Evolutionary conservation across 2,329 filamentous ascomycete genomes (phyloP), one percentile per base, ranked within the genome.

Genomic region (Zopfia rhizophila): DNA sequence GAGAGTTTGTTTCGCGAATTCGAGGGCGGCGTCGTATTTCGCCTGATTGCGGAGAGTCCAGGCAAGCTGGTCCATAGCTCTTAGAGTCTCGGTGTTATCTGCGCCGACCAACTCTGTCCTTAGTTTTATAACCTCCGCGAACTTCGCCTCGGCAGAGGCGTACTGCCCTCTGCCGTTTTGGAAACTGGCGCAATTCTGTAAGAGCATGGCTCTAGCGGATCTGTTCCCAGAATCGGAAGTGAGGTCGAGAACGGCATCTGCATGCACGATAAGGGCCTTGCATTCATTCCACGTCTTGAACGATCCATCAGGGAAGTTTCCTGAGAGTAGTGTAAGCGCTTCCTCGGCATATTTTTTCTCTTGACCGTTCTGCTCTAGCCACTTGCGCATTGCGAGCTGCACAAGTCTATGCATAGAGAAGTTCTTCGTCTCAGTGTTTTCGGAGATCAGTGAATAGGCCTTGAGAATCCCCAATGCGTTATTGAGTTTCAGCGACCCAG

Each of bases 381-480:
- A 47, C 19, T 46, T 47, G 18, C 48, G 44, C 44, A 52, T 40
- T 24, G 33, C 40, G n/a, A 52, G 27, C 36, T 52, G 44, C n/a
- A 52, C 48, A 18, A 52, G 24, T 17, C 44, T 27, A 33, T 52
- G 48, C 43, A 52, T 52, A 12, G 38, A 23, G 12, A 43, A 45
- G 3, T 27, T 42, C 17, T 37, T 48, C 16, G 37, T 24, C 12
- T 22, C 22, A 10, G 21, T 27, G 12, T 47, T 48, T 39, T 52
- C 44, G 3, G 33, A 40, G n/a, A 48, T 31, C 13, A 52, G 17
- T n/a, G 32, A 38, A 19, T 48, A 52, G 12, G 28, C 25, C 11
- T 38, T 38, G 3, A 52, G 36, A 7, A 31, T 10, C 3, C 39
- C 39, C 14, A 47, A 29, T 3, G 48, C 48, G 33, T 48, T 24